These are phyloP conservation scores for Arachis stenosperma DNA, from an alignment of 306 rosid genomes.

Conservation along the genomic window DNA sequence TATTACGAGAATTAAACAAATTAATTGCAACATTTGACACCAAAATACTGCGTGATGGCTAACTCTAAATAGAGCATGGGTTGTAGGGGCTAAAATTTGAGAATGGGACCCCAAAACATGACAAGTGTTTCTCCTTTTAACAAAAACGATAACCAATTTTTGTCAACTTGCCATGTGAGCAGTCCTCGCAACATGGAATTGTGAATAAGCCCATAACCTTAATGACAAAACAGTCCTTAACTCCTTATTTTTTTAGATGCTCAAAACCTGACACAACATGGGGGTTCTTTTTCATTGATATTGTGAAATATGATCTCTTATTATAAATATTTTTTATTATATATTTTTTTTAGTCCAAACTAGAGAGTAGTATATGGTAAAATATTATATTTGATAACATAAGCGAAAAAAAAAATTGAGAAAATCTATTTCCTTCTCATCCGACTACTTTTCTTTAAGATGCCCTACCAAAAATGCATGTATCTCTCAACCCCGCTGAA, in stretches of 20 bases:
- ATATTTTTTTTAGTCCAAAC: too few species aligned
- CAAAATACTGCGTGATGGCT: not conserved
- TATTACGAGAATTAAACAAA: too few species aligned
- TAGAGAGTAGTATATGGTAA: too few species aligned
- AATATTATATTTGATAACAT: too few species aligned
- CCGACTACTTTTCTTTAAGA: too few species aligned
- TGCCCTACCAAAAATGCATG: too few species aligned
- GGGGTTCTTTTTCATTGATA: not conserved
- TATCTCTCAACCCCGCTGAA: not conserved
- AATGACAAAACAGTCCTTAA: constrained; percentile 45
- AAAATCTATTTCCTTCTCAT: too few species aligned
- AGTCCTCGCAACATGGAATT: constrained; percentile 30
- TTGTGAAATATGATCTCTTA: too few species aligned
- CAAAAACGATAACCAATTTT: constrained; percentile 32
- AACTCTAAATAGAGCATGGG: constrained; percentile 33
- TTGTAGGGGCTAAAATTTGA: constrained; percentile 27
- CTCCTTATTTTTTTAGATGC: constrained; percentile 30
- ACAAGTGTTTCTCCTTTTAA: constrained; percentile 28
- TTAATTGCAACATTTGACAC: not conserved
- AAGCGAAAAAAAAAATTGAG: too few species aligned
- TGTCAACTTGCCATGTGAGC: constrained; percentile 54
- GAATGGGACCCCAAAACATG: constrained; percentile 28
- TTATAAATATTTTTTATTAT: too few species aligned
- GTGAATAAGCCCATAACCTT: constrained; percentile 33
- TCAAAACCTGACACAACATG: constrained; percentile 47